Conservation (phyloP, 179 eudicot species). For the Spergularia azorica region DNA sequence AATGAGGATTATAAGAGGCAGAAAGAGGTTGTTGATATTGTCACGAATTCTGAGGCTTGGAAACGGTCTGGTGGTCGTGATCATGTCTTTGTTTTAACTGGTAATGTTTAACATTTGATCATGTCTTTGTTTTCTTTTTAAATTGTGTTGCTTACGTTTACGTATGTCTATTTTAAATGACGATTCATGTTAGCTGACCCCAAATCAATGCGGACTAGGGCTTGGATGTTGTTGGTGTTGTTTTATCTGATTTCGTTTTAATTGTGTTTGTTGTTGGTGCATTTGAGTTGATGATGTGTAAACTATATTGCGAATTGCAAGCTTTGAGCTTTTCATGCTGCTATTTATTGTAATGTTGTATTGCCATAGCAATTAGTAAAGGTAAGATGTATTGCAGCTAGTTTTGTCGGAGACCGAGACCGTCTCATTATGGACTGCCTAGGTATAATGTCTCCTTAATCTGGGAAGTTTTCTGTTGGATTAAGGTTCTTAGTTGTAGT, state of each 20-base stretch:
- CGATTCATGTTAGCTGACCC: no score
- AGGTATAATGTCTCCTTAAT: no score
- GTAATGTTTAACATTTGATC: slow-evolving; percentile 39
- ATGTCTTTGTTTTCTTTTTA: neutral
- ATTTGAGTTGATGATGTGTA: neutral
- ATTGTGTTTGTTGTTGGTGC: neutral
- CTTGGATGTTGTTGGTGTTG: slow-evolving; percentile 1
- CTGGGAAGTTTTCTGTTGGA: no score
- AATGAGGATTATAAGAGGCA: slow-evolving; percentile 89
- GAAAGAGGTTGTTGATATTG: slow-evolving; percentile 68
- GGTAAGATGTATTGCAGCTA: no score
- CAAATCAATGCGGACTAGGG: neutral
- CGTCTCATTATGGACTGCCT: no score
- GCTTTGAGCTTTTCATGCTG: neutral
- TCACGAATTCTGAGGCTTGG: slow-evolving; percentile 73
- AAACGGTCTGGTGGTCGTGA: slow-evolving; percentile 86
- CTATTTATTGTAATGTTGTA: no score
- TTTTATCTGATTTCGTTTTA: neutral
- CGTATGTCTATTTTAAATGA: no score
- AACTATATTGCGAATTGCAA: neutral
- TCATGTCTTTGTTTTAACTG: slow-evolving; percentile 88
- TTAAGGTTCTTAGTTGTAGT: no score
- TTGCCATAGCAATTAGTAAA: no score
- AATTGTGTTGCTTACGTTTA: no score
- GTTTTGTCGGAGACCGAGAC: no score